Evolutionary conservation across 2,329 filamentous ascomycete genomes (phyloP).

Genomic region (Monascus ruber): DNA sequence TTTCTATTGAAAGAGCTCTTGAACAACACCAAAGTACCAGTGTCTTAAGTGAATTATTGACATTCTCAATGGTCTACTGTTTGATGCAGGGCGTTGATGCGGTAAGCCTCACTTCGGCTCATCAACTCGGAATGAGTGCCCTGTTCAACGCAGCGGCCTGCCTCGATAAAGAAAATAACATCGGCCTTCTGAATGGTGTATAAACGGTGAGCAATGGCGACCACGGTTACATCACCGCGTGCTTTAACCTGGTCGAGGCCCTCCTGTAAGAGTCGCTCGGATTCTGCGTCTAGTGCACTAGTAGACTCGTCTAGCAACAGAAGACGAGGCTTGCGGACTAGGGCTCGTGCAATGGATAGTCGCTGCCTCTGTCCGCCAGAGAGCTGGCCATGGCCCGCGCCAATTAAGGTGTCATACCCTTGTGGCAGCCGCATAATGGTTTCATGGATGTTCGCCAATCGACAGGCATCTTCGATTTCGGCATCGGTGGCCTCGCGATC

Average conservation of each 20-base stretch:
- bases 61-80: conserved; percentile 23
- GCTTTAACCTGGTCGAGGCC: conserved; percentile 22
- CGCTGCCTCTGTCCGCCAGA: conserved; percentile 50
- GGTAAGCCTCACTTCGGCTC: conserved; percentile 38
- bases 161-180: conserved; percentile 60
- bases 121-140: conserved; percentile 40
- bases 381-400: conserved; percentile 43
- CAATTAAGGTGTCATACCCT: conserved; percentile 53
- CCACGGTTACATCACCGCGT: conserved; percentile 20
- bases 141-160: conserved; percentile 36
- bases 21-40: no score
- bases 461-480: conserved; percentile 56
- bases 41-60: no score
- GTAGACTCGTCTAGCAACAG: conserved; percentile 53
- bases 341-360: conserved; percentile 46
- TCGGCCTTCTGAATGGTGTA: conserved; percentile 48
- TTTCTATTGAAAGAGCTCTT: no score
- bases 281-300: conserved; percentile 46
- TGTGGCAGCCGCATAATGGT: conserved; percentile 51
- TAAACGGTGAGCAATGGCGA: conserved; percentile 32
- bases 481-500: conserved; percentile 44
- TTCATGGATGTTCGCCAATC: conserved; percentile 59
- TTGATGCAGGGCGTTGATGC: conserved; percentile 40
- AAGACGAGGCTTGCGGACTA: conserved; percentile 44
- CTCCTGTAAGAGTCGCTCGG: conserved; percentile 37